Percentiles rank a stretch among this genome's conserved stretches.
Evolutionary conservation across 495 filamentous ascomycete species (phyloP).

Genomic region (Ramalina intermedia): DNA sequence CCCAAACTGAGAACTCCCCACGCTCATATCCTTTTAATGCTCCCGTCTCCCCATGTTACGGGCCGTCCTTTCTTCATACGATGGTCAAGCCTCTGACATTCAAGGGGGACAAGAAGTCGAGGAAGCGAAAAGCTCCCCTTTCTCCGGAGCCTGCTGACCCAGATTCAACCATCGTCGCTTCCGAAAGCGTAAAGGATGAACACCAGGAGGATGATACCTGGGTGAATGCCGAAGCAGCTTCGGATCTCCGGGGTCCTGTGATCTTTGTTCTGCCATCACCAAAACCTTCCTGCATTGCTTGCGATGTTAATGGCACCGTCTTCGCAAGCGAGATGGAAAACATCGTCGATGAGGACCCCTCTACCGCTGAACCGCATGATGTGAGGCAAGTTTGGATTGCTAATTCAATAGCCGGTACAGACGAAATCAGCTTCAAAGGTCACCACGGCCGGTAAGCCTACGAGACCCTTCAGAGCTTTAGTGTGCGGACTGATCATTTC

Average conservation of each 20-base stretch:
- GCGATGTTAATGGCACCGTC: conserved; percentile 71
- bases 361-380: conserved; percentile 81
- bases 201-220: conserved; percentile 62
- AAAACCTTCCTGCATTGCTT: conserved; percentile 56
- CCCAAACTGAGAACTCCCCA: no score
- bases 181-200: conserved; percentile 18
- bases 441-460: conserved; percentile 60
- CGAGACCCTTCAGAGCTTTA: neutral
- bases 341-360: conserved; percentile 60
- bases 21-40: no score
- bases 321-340: conserved; percentile 72
- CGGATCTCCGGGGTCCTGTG: conserved; percentile 73
- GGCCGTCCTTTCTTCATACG: neutral
- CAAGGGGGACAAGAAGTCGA: conserved; percentile 92
- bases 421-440: conserved; percentile 69
- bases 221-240: conserved; percentile 66
- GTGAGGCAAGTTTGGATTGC: conserved; percentile 93
- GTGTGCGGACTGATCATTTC: neutral
- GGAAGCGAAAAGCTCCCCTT: conserved; percentile 59
- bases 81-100: conserved; percentile 69
- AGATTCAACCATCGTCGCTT: conserved; percentile 26
- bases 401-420: conserved; percentile 68
- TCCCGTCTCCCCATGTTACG: no score
- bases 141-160: conserved; percentile 19
- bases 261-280: conserved; percentile 64